phyloP scores from a whole-genome alignment of 371 early-diverging fungal species.

The Chytridiales sp. region DNA sequence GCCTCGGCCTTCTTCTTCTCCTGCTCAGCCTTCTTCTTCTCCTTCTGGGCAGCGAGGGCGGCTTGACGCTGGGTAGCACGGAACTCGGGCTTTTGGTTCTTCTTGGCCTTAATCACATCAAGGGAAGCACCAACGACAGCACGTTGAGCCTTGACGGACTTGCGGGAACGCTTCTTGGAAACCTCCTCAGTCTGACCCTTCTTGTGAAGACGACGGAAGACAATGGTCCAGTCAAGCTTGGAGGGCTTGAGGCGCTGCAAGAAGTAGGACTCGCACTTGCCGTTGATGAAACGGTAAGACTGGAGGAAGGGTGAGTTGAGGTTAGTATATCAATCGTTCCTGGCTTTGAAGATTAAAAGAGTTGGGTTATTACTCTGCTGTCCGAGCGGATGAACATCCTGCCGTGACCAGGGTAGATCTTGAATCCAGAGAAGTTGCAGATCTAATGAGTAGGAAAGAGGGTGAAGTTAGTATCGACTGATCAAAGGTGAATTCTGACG shows the following conservation, averaged over 20 bases:
- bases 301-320: constrained; percentile 30
- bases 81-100: constrained; percentile 91
- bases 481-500: neutral
- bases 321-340: constrained; percentile 1
- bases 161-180: constrained; percentile 91
- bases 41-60: constrained; percentile 86
- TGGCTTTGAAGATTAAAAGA: no score
- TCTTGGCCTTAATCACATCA: constrained; percentile 94
- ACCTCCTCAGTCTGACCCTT: constrained; percentile 96
- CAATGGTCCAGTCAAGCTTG: constrained; percentile 95
- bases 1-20: constrained; percentile 80
- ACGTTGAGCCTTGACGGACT: constrained; percentile 90
- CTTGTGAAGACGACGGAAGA: constrained; percentile 97
- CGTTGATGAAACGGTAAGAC: constrained; percentile 94
- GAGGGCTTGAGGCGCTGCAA: constrained; percentile 95
- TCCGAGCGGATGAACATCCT: constrained; percentile 88
- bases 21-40: constrained; percentile 67
- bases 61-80: constrained; percentile 89
- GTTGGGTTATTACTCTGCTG: constrained; percentile 66
- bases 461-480: neutral
- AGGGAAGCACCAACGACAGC: constrained; percentile 92
- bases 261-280: constrained; percentile 94
- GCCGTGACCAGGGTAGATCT: constrained; percentile 98
- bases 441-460: constrained; percentile 17
- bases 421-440: constrained; percentile 95